Percentiles rank a stretch among this genome's conserved stretches.
These are phyloP conservation scores for Leccinum angustisporum DNA, from an alignment of 1,284 basidiomycete species.

Conservation along the genomic window DNA sequence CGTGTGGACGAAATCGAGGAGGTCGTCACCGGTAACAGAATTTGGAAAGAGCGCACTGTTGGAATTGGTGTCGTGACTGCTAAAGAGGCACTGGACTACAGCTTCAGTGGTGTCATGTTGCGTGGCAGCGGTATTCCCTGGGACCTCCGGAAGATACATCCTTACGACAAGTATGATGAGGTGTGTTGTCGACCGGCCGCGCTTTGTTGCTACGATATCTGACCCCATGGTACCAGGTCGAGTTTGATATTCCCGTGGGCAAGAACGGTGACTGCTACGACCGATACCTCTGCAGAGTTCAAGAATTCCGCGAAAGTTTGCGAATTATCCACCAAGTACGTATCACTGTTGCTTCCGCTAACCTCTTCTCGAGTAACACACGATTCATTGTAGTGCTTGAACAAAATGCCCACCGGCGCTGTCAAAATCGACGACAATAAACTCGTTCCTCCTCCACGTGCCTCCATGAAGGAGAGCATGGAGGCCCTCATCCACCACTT, in stretches of 20 bases:
- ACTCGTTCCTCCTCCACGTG: slow-evolving; percentile 93
- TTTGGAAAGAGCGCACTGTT: slow-evolving; percentile 96
- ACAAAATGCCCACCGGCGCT: not conserved
- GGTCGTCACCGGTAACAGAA: slow-evolving; percentile 95
- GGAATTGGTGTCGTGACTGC: slow-evolving; percentile 92
- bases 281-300: slow-evolving; percentile 93
- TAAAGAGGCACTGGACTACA: slow-evolving; percentile 90
- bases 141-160: slow-evolving; percentile 91
- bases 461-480: slow-evolving; percentile 99
- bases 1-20: slow-evolving; percentile 98
- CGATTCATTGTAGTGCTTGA: not conserved
- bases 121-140: slow-evolving; percentile 93
- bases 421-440: not conserved
- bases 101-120: slow-evolving; percentile 97
- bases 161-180: slow-evolving; percentile 98
- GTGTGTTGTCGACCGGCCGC: slow-evolving; percentile 35
- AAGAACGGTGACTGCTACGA: slow-evolving; percentile 98
- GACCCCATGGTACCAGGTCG: slow-evolving; percentile 58
- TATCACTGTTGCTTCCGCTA: not conserved
- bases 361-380: not conserved
- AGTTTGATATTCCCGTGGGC: slow-evolving; percentile 96
- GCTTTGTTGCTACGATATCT: not conserved
- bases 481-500: slow-evolving; percentile 98
- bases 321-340: slow-evolving; percentile 81
- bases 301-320: slow-evolving; percentile 96